Evolutionary conservation across 208 protist species (phyloP), one percentile per base, ranked within the genome.

Genomic region (Baffinella frigidus): DNA sequence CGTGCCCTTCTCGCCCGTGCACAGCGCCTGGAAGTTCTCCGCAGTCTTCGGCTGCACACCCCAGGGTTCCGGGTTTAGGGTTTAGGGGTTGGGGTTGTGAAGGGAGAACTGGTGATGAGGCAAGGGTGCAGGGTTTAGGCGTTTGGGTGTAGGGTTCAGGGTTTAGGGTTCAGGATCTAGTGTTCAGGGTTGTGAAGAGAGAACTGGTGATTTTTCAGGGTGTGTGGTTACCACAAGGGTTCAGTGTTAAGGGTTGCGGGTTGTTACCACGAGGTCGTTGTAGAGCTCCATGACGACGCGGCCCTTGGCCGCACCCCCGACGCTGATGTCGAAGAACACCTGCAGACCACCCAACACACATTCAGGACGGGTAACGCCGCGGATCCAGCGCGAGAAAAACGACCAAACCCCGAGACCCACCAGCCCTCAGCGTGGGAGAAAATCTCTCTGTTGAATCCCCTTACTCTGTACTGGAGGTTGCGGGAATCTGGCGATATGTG

Each of bases 281-380:
- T 17, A 89, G 7, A 90, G 56, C 64, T 90, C 83, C 4, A 90
- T 90, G 33, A 72, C 43, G 30, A 90, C 41, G 62, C 83, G 51
- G 11, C 83, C 83, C 5, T 0, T 24, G 41, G 36, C 35, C 56
- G 17, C 11, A n/a, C 83, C 83, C 7, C 83, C 83, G 61, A 90
- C 72, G 44, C 51, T 90, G 83, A 10, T 43, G 83, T 90, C 83
- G 41, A 90, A 90, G 83, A 90, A 90, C 7, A 90, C 83, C 77
- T 87, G 56, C 56, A 64, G 56, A n/a, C 56, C n/a, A n/a, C n/a
- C n/a, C n/a, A n/a, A 64, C 56, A 33, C 17, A 33, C 48, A 56
- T 14, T 64, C 2, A 64, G 56, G 17, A 64, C 17, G 17, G 9
- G 56, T 64, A n/a, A n/a, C n/a, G n/a, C n/a, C n/a, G n/a, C n/a